These are phyloP conservation scores for Guyanaporus albipodus DNA, from an alignment of 768 basidiomycete species.

Conservation along the genomic window DNA sequence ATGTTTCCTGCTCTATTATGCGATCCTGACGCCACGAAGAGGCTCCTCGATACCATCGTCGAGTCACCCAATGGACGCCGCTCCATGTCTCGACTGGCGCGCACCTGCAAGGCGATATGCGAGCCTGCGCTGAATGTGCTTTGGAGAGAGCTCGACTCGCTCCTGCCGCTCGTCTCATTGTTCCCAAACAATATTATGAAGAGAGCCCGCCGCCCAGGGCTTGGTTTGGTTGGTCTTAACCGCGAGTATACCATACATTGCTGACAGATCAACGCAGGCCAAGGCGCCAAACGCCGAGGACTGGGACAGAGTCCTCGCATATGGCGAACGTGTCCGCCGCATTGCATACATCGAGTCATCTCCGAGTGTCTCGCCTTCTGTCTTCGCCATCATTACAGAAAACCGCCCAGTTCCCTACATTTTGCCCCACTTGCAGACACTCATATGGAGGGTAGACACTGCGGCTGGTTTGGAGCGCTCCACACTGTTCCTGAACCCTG, in stretches of 20 bases:
- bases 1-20: conserved; percentile 53
- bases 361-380: conserved; percentile 57
- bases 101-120: conserved; percentile 70
- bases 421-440: conserved; percentile 63
- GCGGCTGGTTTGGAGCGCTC: conserved; percentile 62
- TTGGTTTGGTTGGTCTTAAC: conserved; percentile 61
- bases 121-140: conserved; percentile 68
- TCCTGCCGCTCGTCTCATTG: conserved; percentile 65
- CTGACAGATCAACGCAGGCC: conserved; percentile 36
- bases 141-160: conserved; percentile 76
- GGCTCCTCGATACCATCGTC: conserved; percentile 47
- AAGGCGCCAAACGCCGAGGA: conserved; percentile 62
- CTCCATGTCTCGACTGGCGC: conserved; percentile 63
- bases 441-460: conserved; percentile 72
- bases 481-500: conserved; percentile 61
- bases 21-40: conserved; percentile 55
- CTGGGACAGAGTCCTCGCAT: conserved; percentile 63
- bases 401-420: conserved; percentile 59
- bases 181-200: conserved; percentile 68
- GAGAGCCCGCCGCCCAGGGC: conserved; percentile 66
- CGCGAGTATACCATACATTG: not conserved
- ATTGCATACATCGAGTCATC: conserved; percentile 67
- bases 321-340: conserved; percentile 64
- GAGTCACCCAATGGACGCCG: conserved; percentile 64
- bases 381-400: conserved; percentile 66